These are phyloP conservation scores for Stipa capillata DNA, from an alignment of 176 grass and related monocot genomes.

Conservation along the genomic window DNA sequence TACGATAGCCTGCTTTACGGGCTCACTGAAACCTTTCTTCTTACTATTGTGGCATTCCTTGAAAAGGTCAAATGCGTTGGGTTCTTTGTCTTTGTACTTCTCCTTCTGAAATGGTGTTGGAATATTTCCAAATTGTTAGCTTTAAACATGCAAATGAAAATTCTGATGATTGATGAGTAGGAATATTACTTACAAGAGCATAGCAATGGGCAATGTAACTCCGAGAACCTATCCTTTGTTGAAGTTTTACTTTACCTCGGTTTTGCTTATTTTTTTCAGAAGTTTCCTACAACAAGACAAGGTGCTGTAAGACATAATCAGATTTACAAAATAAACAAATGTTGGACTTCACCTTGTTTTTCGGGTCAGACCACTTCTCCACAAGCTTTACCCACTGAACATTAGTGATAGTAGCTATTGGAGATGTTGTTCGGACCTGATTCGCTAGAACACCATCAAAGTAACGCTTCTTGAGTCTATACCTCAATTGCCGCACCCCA, in stretches of 20 bases:
- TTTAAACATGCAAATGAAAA: neutral
- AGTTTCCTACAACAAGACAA: neutral
- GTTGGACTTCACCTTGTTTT: neutral
- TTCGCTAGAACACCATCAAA: neutral
- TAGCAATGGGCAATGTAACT: neutral
- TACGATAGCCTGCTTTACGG: neutral
- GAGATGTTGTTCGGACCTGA: neutral
- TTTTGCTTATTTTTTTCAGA: neutral
- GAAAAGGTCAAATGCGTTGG: too few relatives aligned
- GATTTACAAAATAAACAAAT: neutral
- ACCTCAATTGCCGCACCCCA: neutral
- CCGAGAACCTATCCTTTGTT: neutral
- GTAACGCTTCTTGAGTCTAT: neutral
- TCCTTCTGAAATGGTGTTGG: neutral
- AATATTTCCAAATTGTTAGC: neutral
- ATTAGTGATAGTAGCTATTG: neutral
- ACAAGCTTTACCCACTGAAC: neutral
- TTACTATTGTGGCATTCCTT: too few relatives aligned
- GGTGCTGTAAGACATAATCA: neutral
- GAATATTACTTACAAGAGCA: neutral
- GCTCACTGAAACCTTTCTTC: too few relatives aligned
- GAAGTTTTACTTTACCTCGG: neutral
- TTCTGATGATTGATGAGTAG: neutral
- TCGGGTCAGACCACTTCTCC: neutral
- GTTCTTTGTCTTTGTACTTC: neutral